Base-by-base conservation (phyloP, 1,284 basidiomycete genomes). In the Apiotrichum gamsii region DNA sequence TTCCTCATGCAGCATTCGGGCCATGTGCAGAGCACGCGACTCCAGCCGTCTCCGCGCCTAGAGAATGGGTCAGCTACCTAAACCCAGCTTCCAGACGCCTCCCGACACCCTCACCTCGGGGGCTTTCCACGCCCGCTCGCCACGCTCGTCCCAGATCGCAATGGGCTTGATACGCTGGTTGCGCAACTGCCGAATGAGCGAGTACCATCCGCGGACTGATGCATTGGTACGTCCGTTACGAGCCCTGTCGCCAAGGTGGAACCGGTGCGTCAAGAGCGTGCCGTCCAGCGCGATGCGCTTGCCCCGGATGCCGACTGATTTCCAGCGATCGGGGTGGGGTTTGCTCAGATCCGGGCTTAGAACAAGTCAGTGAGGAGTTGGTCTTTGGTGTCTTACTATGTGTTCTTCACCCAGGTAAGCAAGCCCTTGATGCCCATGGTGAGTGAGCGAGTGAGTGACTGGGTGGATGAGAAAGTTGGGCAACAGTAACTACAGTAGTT, bases 271-370 rank as follows among this genome's bases (percentile, higher is more conserved):
- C 33, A 73, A 34, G 6, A 73, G 54, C 3, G 69, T 72, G 2
- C 57, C 71, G 57, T 73, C 71, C 63, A 73, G 58, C n/a, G 70
- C 71, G 4, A 73, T 51, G 18, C 56, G 53, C 45, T 67, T 68
- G 23, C 64, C 64, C 15, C 52, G 43, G 19, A 73, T 49, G 14
- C 51, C 44, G 0, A 63, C 59, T 4, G 60, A 50, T 4, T 54
- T 58, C 64, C 64, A 72, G 53, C 70, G 49, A 15, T 42, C 33
- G 5, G 61, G 60, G 19, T 50, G 58, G 10, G 45, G 49, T 25
- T 19, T 29, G 10, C 4, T 16, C 15, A 9, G 19, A 8, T 16
- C 3, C 2, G 6, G 15, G 1, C 3, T 24, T 2, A 21, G 15
- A 23, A 39, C 8, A 1, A 2, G 6, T 8, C 20, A 5, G 1